A percentile compares a stretch with the other conserved stretches of the same genome.
Evolutionary conservation across 2,329 filamentous ascomycete genomes (phyloP).

Genomic region (Apiospora aurea): DNA sequence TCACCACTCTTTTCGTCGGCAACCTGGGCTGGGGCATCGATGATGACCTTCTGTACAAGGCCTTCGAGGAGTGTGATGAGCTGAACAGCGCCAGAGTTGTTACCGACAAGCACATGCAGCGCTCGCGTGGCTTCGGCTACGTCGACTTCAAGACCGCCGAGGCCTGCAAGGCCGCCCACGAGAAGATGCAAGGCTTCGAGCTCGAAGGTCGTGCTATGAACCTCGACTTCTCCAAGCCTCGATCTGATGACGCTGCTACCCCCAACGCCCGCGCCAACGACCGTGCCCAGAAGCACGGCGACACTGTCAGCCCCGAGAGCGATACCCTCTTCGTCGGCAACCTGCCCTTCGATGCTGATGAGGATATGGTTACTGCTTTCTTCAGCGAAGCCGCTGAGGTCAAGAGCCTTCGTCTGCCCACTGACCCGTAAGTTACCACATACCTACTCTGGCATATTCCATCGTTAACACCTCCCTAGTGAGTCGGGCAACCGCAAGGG

Average conservation of each 20-base stretch:
- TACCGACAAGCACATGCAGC: conserved; percentile 79
- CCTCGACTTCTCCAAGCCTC: conserved; percentile 78
- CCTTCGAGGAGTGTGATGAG: conserved; percentile 82
- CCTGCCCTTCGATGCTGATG: conserved; percentile 82
- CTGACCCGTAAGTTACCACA: conserved; percentile 68
- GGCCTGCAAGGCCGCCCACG: conserved; percentile 74
- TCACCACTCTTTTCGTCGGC: conserved; percentile 83
- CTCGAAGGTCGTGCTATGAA: conserved; percentile 79
- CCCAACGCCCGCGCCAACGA: conserved; percentile 65
- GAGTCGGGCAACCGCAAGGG: conserved; percentile 88
- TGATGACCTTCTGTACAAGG: conserved; percentile 79
- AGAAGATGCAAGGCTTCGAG: conserved; percentile 76
- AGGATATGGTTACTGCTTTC: conserved; percentile 76
- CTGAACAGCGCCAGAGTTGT: conserved; percentile 79
- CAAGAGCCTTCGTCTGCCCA: conserved; percentile 84
- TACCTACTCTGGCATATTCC: conserved; percentile 24
- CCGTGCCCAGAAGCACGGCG: conserved; percentile 75
- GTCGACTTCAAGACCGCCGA: conserved; percentile 80
- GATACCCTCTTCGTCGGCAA: conserved; percentile 94
- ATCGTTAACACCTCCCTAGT: conserved; percentile 49
- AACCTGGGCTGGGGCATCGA: conserved; percentile 92
- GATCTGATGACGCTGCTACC: conserved; percentile 59
- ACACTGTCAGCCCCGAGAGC: conserved; percentile 78
- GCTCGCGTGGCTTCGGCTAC: conserved; percentile 93
- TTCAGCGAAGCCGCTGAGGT: conserved; percentile 77